phyloP scores from a whole-genome alignment of 257 asterid species.

The Solanum pimpinellifolium region DNA sequence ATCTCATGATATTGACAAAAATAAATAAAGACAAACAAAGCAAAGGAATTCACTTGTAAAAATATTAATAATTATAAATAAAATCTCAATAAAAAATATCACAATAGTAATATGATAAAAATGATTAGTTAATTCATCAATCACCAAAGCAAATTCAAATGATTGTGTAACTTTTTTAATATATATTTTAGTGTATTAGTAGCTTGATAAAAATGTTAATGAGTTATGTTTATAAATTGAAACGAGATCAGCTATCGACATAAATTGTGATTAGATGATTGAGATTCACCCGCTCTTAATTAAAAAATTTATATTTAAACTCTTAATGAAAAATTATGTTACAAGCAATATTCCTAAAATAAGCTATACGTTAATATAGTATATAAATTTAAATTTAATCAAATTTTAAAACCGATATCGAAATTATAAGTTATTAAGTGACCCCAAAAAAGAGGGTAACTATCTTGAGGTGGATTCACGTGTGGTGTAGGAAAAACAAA shows the following conservation, averaged over 20 bases:
- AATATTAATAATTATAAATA: not conserved
- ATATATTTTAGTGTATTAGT: not conserved
- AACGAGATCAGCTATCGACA: not conserved
- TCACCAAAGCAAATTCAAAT: not conserved
- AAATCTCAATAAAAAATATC: not conserved
- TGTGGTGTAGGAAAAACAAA: not conserved
- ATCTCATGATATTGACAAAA: not conserved
- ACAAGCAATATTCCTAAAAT: accelerated
- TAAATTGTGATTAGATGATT: not conserved
- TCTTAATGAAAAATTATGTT: not conserved
- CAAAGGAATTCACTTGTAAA: not conserved
- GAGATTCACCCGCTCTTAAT: too few species aligned
- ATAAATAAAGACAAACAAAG: not conserved
- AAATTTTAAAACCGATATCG: accelerated
- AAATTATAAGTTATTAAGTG: not conserved
- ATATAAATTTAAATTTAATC: too few species aligned
- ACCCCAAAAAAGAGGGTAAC: not conserved
- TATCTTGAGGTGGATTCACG: not conserved
- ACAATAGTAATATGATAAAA: not conserved
- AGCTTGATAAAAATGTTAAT: not conserved
- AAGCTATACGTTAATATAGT: too few species aligned
- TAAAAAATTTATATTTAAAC: too few species aligned
- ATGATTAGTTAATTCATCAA: not conserved
- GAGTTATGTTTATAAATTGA: not conserved
- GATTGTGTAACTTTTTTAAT: not conserved